Base-by-base conservation (phyloP, 306 rosid genomes). In the Inga oerstediana region DNA sequence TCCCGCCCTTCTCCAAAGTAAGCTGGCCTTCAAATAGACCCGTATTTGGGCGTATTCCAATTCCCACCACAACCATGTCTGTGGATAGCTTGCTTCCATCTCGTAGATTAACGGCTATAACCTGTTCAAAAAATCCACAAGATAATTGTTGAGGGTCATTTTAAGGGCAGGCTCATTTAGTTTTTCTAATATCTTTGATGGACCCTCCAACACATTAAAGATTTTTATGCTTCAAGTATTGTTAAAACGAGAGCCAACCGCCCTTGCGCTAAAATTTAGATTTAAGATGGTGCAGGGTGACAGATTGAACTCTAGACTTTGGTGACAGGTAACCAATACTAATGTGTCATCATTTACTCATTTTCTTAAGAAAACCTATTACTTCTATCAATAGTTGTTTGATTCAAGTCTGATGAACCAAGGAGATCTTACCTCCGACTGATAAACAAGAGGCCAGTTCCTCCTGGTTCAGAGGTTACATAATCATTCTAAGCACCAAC, bases 1-100 rank as follows among this genome's bases (percentile, higher is more conserved):
- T 96, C 77, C 99, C 99, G 69, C 99, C 99, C 88, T 96, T 96
- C 88, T 96, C 98, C 94, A 92, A 68, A 39, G 97, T 96, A 69
- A 96, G 93, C 75, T 96, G 99, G 49, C 99, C 99, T 91, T 96
- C 99, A 85, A 96, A 96, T 19, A 96, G 88, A 84, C 97, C 87
- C 3, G 97, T 92, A 86, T 94, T 96, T n/a, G 99, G 99, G 48
- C 99, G 97, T 68, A 96, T 94, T 54, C 99, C 99, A 75, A 96
- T 96, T 85, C 99, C 99, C 82, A 92, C 98, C 75, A 96, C 97
- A 77, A 96, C 99, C 95, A 92, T 91, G 90, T 91, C 94, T 2
- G 88, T 91, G 8, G 90, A 91, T 71, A 96, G 83, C 72, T 86
- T 74, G 68, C 83, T 89, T 87, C 95, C 97, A 85, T 94, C 95